Evolutionary conservation across 2,329 filamentous ascomycete genomes (phyloP), one percentile per base, ranked within the genome.

Genomic region (Paraconiothyrium brasiliense): DNA sequence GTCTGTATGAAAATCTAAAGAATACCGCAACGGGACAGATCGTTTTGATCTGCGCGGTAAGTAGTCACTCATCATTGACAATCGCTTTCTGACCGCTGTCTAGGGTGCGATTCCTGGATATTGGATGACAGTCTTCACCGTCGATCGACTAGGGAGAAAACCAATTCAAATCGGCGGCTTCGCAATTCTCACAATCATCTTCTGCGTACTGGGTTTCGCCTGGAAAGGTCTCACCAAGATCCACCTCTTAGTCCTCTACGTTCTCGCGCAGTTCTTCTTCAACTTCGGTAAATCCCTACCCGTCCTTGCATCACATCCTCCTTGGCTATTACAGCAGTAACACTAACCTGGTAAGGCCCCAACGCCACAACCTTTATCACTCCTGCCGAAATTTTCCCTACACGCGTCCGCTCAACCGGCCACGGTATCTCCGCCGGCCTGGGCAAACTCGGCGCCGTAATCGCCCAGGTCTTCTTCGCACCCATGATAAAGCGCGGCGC

Each of bases 21-120:
- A 92, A 91, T 79, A 92, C 88, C 8, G 90, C 91, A 54, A 85
- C 92, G 22, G 92, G 92, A 10, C 93, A 94, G 80, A 80, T 94
- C 69, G 92, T 94, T 67, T 85, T 94, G 54, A 89, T 93, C 68
- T 87, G 91, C 61, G 91, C 92, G 4, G 52, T 55, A 35, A 55
- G 52, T 24, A 35, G 10, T n/a, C 20, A 11, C 24, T 6, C 27
- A 11, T 9, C 20, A 37, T 20, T 13, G 1, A 5, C 39, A 13
- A n/a, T 24, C 34, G 39, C n/a, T 27, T 8, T 14, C 10, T 39
- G 39, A 52, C 5, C 5, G 16, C 11, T 24, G 14, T 52, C 8
- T 10, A 55, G 52, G 92, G 91, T 60, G 90, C 92, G 51, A 91
- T 94, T 14, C 92, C 92, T 0, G 92, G 92, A 14, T 94, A 94